A percentile compares a stretch with the other conserved stretches of the same genome.
phyloP scores from a whole-genome alignment of 163 green algal species.

The Trebouxiophyceae sp. region DNA sequence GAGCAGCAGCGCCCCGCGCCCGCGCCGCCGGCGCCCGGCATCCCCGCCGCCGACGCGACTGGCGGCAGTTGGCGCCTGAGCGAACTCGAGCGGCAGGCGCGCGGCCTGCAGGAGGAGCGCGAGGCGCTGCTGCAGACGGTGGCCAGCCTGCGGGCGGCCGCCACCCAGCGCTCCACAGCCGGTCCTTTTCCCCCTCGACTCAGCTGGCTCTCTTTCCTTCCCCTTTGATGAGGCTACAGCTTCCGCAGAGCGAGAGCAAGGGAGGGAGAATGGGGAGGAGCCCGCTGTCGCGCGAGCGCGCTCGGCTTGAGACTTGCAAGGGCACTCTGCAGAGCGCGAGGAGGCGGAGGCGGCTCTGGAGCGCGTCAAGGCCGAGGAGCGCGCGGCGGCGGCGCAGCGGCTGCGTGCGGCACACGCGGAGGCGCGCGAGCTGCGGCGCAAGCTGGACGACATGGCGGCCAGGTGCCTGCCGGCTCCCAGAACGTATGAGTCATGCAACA shows the following conservation, averaged over 20 bases:
- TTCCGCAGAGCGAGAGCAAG: too few relatives aligned
- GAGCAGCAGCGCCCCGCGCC: too few relatives aligned
- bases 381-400: neutral
- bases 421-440: constrained; percentile 2
- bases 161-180: too few relatives aligned
- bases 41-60: neutral
- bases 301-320: too few relatives aligned
- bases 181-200: too few relatives aligned
- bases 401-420: neutral
- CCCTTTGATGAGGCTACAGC: too few relatives aligned
- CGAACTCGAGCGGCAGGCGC: neutral
- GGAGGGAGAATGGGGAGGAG: too few relatives aligned
- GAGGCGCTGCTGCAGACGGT: constrained; percentile 3
- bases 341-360: neutral
- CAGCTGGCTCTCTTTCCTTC: too few relatives aligned
- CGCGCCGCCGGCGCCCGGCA: too few relatives aligned
- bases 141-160: neutral
- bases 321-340: neutral
- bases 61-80: neutral
- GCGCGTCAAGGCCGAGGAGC: neutral
- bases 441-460: constrained; percentile 1
- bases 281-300: too few relatives aligned
- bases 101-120: constrained; percentile 14
- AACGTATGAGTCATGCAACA: too few relatives aligned
- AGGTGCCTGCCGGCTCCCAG: too few relatives aligned